Percentiles rank a stretch among this genome's conserved stretches.
Conservation (phyloP, 2,329 filamentous ascomycete genomes). For the Aspergillus ochraceoroseus region DNA sequence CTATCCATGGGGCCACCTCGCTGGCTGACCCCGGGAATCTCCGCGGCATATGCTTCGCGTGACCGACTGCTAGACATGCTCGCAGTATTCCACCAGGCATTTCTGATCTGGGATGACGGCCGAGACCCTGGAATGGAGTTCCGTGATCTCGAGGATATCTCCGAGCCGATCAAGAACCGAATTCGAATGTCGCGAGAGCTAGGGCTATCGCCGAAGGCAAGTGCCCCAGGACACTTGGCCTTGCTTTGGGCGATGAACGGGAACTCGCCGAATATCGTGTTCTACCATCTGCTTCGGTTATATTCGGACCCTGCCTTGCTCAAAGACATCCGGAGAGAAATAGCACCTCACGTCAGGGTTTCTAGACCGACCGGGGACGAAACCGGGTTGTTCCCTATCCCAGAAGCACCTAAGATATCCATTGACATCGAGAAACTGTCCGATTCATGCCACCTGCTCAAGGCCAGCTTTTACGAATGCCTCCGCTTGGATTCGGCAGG, state of each 20-base stretch:
- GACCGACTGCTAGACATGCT: slow-evolving; percentile 41
- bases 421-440: slow-evolving; percentile 42
- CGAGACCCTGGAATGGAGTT: slow-evolving; percentile 43
- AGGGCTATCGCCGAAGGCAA: slow-evolving; percentile 36
- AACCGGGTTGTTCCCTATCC: slow-evolving; percentile 42
- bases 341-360: slow-evolving; percentile 41
- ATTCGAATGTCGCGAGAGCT: slow-evolving; percentile 40
- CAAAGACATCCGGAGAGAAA: slow-evolving; percentile 44
- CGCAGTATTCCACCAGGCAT: slow-evolving; percentile 41
- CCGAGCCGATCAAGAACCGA: slow-evolving; percentile 43
- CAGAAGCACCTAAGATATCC: slow-evolving; percentile 42
- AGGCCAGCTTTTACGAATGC: slow-evolving; percentile 46
- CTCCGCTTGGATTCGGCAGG: slow-evolving; percentile 44
- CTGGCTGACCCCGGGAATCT: slow-evolving; percentile 51
- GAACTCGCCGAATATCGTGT: slow-evolving; percentile 50
- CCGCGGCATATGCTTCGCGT: slow-evolving; percentile 47
- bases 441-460: slow-evolving; percentile 45
- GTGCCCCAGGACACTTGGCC: slow-evolving; percentile 44
- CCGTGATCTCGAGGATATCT: slow-evolving; percentile 48
- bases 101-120: slow-evolving; percentile 42
- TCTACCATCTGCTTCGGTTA: slow-evolving; percentile 50
- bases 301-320: slow-evolving; percentile 41
- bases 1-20: slow-evolving; percentile 54
- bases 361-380: slow-evolving; percentile 34
- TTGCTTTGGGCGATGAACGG: slow-evolving; percentile 54